Base-by-base conservation (phyloP, 257 asterid species). In the Penstemon newberryi region DNA sequence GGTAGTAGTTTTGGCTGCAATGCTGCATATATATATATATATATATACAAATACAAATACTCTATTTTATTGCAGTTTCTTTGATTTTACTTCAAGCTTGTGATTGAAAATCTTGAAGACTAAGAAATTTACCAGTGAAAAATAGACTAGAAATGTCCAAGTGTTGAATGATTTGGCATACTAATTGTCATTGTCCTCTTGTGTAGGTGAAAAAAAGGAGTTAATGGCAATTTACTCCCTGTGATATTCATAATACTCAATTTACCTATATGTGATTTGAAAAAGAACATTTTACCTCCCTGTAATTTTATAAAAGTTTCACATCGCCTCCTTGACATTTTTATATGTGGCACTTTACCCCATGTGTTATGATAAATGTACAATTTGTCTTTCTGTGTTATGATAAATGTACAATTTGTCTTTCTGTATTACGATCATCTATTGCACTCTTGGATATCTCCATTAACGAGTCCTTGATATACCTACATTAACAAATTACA, bases 1-100 rank as follows among this genome's bases (percentile, higher is more conserved):
- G 9, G 39, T 40, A 5, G 8, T 9, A 50, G 33, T 25, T 25
- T 39, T 12, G 62, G 55, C 37, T 49, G 11, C 40, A 47, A 63
- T 69, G 19, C 10, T 63, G 50, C 50, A 55, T 50, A 49, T 56
- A 70, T 59, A 77, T 46, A 3, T 19, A 18, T 25, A 25, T n/a
- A 5, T 56, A 25, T 25, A 25, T 56, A 8, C 40, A 8, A 1
- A 15, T 11, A 4, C 33, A 63, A 47, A 11, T 39, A 5, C 7
- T 61, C 42, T 46, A 25, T 39, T 51, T 4, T 25, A 18, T 39
- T 13, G 64, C n/a, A 69, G 45, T 66, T 79, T 77, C 87, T 84
- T 91, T 63, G 89, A 82, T 89, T 85, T 46, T 74, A 87, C 81
- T 85, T 75, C 85, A 91, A 83, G 95, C 72, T 66, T 60, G 74